A percentile compares a stretch with the other conserved stretches of the same genome.
Conservation (phyloP, 192 early-diverging fungal genomes). For the Pilaira anomala region DNA sequence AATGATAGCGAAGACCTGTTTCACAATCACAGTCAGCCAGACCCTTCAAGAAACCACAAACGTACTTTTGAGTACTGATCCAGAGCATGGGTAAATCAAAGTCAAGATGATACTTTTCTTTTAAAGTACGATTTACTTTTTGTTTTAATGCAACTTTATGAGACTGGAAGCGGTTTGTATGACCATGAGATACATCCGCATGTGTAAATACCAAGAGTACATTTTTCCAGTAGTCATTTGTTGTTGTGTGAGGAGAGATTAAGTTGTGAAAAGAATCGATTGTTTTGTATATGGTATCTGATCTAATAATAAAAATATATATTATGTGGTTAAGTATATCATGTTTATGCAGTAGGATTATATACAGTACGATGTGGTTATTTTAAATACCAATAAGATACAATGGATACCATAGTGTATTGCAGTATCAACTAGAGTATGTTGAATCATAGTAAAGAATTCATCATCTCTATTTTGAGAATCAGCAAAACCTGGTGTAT, state of each 20-base stretch:
- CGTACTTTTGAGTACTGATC: slow-evolving; percentile 23
- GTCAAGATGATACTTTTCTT: slow-evolving; percentile 1
- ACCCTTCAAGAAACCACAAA: slow-evolving; percentile 21
- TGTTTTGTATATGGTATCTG: slow-evolving; percentile 5
- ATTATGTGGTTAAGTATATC: not conserved
- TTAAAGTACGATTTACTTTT: slow-evolving; percentile 8
- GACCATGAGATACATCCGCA: slow-evolving; percentile 14
- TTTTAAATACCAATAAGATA: slow-evolving; percentile 24
- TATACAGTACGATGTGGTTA: slow-evolving; percentile 5
- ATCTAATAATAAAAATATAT: not conserved
- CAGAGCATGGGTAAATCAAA: slow-evolving; percentile 23
- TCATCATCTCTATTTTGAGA: slow-evolving; percentile 16
- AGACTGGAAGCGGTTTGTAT: not conserved
- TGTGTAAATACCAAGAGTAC: slow-evolving; percentile 30
- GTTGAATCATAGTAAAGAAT: slow-evolving; percentile 12
- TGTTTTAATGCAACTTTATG: slow-evolving; percentile 19
- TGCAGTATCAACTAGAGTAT: not conserved
- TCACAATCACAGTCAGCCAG: slow-evolving; percentile 29
- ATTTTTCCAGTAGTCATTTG: slow-evolving; percentile 20
- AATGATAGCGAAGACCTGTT: slow-evolving; percentile 18
- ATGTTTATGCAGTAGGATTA: no score
- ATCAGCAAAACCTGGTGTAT: slow-evolving; percentile 32
- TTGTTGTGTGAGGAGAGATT: not conserved
- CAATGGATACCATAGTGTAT: not conserved
- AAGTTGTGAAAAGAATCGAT: slow-evolving; percentile 3